Percentiles rank a stretch among this genome's conserved stretches.
Conservation (phyloP, 1,284 basidiomycete species). For the Heterobasidion parviporum region DNA sequence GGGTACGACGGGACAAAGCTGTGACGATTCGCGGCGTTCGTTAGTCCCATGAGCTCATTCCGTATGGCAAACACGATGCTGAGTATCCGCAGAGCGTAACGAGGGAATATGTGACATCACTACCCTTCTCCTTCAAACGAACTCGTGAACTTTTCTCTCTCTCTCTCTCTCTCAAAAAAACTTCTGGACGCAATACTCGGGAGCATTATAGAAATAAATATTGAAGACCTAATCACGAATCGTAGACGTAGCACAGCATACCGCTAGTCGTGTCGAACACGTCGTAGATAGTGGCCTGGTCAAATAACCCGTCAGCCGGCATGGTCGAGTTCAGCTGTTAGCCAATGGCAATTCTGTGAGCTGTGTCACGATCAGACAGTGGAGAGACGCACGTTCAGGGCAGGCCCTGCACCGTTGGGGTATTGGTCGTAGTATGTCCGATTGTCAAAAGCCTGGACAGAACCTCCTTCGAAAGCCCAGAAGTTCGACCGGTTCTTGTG, state of each 20-base stretch:
- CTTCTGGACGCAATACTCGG: too few species aligned
- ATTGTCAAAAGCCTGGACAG: slow-evolving; percentile 19
- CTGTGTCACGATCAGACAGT: not conserved
- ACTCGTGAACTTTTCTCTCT: too few species aligned
- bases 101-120: too few species aligned
- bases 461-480: slow-evolving; percentile 23
- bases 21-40: too few species aligned
- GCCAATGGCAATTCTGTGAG: not conserved
- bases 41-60: too few species aligned
- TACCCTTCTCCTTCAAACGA: too few species aligned
- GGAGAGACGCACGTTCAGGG: slow-evolving; percentile 18
- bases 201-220: too few species aligned
- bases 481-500: slow-evolving; percentile 17
- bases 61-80: too few species aligned
- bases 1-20: too few species aligned
- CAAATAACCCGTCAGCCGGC: slow-evolving; percentile 24
- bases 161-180: too few species aligned
- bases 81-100: too few species aligned
- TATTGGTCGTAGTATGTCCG: slow-evolving; percentile 17
- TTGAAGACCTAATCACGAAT: slow-evolving; percentile 2
- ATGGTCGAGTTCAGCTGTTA: slow-evolving; percentile 20
- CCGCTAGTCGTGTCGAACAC: slow-evolving; percentile 25
- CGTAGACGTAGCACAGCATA: slow-evolving; percentile 27
- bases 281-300: slow-evolving; percentile 19
- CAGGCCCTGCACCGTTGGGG: slow-evolving; percentile 25